Base-by-base conservation (phyloP, 768 basidiomycete genomes). In the Krasilnikovozyma curviuscula region DNA sequence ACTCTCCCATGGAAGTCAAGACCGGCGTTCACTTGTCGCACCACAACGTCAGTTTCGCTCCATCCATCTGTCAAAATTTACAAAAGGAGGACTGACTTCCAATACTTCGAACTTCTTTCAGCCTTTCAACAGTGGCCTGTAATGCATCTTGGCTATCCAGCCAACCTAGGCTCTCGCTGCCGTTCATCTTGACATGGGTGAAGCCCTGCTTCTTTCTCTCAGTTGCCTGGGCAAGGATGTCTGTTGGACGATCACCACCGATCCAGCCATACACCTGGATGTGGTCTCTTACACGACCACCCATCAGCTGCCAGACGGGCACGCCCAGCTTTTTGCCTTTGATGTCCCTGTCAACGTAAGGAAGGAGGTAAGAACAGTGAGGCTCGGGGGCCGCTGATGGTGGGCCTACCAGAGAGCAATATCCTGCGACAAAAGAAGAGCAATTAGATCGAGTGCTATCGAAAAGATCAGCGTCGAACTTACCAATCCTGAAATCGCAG, bases 321-420 rank as follows among this genome's bases (percentile, higher is more conserved):
- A 76, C 78, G 29, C 77, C 77, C 2, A 80, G 69, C 29, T 73
- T 75, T 64, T 79, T 79, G n/a, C 80, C 80, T 55, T 80, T 80
- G 40, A 52, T 42, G n/a, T n/a, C n/a, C n/a, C n/a, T n/a, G n/a
- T n/a, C n/a, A n/a, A n/a, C n/a, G n/a, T n/a, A n/a, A n/a, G n/a
- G n/a, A n/a, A n/a, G n/a, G n/a, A n/a, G n/a, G n/a, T n/a, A n/a
- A n/a, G n/a, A n/a, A n/a, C n/a, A n/a, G n/a, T n/a, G n/a, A n/a
- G n/a, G n/a, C n/a, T n/a, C n/a, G n/a, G n/a, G n/a, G n/a, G n/a
- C n/a, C n/a, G n/a, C n/a, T n/a, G n/a, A n/a, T n/a, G n/a, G n/a
- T n/a, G n/a, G n/a, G n/a, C n/a, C n/a, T n/a, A n/a, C n/a, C n/a
- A n/a, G n/a, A n/a, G n/a, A n/a, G n/a, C n/a, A n/a, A n/a, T n/a